Conservation (phyloP, 768 basidiomycete genomes). For the Serendipita sp. region DNA sequence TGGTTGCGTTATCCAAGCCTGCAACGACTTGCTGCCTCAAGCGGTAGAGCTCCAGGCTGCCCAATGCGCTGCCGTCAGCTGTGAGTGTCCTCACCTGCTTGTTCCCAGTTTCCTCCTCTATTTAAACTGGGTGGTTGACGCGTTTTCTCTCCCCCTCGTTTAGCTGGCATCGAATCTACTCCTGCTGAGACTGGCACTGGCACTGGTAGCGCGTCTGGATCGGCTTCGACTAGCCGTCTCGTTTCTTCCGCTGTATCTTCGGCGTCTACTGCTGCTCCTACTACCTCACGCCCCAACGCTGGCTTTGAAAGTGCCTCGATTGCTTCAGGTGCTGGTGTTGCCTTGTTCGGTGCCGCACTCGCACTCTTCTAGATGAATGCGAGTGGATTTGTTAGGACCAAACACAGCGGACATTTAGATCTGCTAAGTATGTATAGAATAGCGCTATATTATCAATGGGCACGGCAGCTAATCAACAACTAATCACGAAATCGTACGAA, state of each 20-base stretch:
- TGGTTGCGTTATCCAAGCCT: conserved; percentile 23
- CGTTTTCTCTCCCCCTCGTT: too few species aligned
- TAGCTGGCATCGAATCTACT: too few species aligned
- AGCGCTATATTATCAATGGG: too few species aligned
- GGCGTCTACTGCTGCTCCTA: not conserved
- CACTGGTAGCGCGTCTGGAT: not conserved
- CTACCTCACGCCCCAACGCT: not conserved
- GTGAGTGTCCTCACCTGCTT: not conserved
- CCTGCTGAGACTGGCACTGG: not conserved
- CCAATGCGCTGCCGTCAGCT: conserved; percentile 21
- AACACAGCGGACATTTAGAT: too few species aligned
- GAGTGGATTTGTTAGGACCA: too few species aligned
- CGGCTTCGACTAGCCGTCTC: not conserved
- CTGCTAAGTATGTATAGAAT: too few species aligned
- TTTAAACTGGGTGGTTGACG: too few species aligned
- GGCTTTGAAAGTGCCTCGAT: not conserved
- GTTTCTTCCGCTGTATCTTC: not conserved
- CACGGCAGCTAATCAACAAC: too few species aligned
- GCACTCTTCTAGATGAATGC: not conserved
- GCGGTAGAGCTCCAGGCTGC: conserved; percentile 20
- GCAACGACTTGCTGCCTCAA: conserved; percentile 19
- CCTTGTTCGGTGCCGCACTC: not conserved
- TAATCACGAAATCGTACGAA: too few species aligned
- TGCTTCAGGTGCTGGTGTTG: not conserved
- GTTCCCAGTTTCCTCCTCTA: too few species aligned